A percentile compares a stretch with the other conserved stretches of the same genome.
These are phyloP conservation scores for Alternaria sp. DNA, from an alignment of 2,329 filamentous ascomycete genomes.

Conservation along the genomic window DNA sequence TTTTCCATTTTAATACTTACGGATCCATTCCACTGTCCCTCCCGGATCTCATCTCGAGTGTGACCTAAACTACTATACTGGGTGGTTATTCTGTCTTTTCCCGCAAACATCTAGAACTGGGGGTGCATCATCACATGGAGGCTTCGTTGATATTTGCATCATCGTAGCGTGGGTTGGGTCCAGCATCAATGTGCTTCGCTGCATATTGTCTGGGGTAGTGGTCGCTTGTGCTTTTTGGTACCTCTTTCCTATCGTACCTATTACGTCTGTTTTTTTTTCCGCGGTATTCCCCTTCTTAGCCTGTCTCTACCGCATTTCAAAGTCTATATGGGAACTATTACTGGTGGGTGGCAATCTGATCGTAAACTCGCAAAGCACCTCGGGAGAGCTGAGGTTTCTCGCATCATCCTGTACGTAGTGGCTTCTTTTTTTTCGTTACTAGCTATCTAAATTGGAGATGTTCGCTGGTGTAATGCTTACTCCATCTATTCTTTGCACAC, in stretches of 20 bases:
- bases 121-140: conserved; percentile 35
- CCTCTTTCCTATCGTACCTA: conserved; percentile 17
- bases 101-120: conserved; percentile 34
- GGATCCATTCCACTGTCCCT: conserved; percentile 13
- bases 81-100: conserved; percentile 36
- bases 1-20: conserved; percentile 22
- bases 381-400: conserved; percentile 25
- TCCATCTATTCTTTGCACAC: neutral
- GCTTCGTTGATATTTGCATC: conserved; percentile 36
- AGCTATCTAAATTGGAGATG: conserved; percentile 24
- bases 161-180: conserved; percentile 32
- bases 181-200: conserved; percentile 32
- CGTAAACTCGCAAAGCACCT: conserved; percentile 13
- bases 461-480: conserved; percentile 20
- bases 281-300: conserved; percentile 17
- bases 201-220: conserved; percentile 33
- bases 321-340: conserved; percentile 19
- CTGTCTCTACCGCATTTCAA: conserved; percentile 20
- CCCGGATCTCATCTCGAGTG: conserved; percentile 9
- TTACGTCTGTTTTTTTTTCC: conserved; percentile 24
- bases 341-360: conserved; percentile 31
- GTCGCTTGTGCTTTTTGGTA: conserved; percentile 34
- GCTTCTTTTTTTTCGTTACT: conserved; percentile 11
- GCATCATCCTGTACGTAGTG: conserved; percentile 14
- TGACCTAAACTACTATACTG: conserved; percentile 28